Conservation (phyloP, 1,139 yeast species). For the Zygoascus sp. region DNA sequence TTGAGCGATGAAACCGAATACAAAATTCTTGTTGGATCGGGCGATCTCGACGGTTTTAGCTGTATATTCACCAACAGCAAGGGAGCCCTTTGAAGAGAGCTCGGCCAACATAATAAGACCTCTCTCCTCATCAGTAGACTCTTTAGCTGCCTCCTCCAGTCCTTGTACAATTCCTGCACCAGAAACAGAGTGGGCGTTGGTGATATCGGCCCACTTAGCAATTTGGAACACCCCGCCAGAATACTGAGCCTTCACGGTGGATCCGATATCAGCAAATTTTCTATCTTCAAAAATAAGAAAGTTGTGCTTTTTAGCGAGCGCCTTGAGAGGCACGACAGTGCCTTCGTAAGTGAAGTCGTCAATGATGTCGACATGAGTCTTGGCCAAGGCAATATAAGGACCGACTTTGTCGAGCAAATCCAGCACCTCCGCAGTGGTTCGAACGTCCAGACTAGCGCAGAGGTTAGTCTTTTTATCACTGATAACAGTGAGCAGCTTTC, state of each 20-base stretch:
- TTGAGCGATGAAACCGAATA: constrained; percentile 95
- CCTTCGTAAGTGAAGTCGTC: constrained; percentile 81
- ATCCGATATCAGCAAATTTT: constrained; percentile 98
- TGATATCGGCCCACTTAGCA: constrained; percentile 92
- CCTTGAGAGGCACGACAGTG: constrained; percentile 70
- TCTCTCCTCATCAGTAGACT: constrained; percentile 56
- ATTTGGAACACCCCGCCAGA: constrained; percentile 84
- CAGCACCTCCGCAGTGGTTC: constrained; percentile 70
- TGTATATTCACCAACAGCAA: constrained; percentile 91
- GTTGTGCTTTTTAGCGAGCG: constrained; percentile 67
- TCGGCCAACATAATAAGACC: constrained; percentile 96
- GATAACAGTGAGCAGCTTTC: constrained; percentile 68
- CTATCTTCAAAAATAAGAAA: constrained; percentile 93
- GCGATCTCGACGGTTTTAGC: constrained; percentile 85
- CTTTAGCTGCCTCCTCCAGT: constrained; percentile 74
- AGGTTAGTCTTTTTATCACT: constrained; percentile 77
- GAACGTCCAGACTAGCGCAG: constrained; percentile 95
- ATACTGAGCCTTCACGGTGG: constrained; percentile 92
- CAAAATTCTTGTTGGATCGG: constrained; percentile 78
- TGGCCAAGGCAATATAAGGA: constrained; percentile 85
- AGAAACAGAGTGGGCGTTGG: constrained; percentile 97
- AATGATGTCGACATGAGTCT: constrained; percentile 90
- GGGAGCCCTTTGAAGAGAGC: constrained; percentile 85
- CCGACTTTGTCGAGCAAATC: constrained; percentile 72
- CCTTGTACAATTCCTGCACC: constrained; percentile 94